Evolutionary conservation across 768 basidiomycete species (phyloP), one percentile per base, ranked within the genome.

Genomic region (Pleurotus djamor): DNA sequence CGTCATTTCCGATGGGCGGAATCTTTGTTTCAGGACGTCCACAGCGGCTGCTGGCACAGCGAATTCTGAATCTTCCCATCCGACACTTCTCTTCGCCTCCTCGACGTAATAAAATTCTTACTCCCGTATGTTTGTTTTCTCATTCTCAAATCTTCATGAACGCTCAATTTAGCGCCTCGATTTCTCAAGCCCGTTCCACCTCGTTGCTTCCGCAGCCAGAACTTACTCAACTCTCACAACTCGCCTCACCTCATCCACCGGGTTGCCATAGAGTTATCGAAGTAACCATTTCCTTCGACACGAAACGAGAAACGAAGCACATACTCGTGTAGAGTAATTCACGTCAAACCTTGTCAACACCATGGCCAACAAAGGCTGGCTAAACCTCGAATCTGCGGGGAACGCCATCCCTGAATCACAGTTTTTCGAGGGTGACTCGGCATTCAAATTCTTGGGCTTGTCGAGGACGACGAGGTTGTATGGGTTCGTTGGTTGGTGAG

Each of bases 351-450:
- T 28, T 28, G 21, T 28, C 21, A 28, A 28, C 21, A 28, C 21
- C 59, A 84, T 83, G 77, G 75, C 83, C 51, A 80, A 78, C 65
- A 90, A 87, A 76, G 91, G 92, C 65, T 94, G 92, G 92, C 83
- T 93, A 70, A 94, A 94, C 68, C 85, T 94, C 67, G 91, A 93
- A 65, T 67, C 87, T 4, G 88, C 83, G 13, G 77, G 76, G 8
- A 77, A 76, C 56, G 71, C 79, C 51, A 81, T 92, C 38, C 88
- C 92, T 5, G 91, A 94, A 67, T 87, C 83, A 41, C 86, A 89
- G 62, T 89, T 90, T 74, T 94, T 94, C 61, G 92, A 96, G 74
- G 89, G 92, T 32, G 91, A 94, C 66, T 89, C 93, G 10, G 93
- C 94, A 5, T 96, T 93, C 80, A 82, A 81, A 59, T 86, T 85